Percentiles rank a stretch among this genome's conserved stretches.
phyloP scores from a whole-genome alignment of 805 yeast species.

The Myxozyma melibiosi region DNA sequence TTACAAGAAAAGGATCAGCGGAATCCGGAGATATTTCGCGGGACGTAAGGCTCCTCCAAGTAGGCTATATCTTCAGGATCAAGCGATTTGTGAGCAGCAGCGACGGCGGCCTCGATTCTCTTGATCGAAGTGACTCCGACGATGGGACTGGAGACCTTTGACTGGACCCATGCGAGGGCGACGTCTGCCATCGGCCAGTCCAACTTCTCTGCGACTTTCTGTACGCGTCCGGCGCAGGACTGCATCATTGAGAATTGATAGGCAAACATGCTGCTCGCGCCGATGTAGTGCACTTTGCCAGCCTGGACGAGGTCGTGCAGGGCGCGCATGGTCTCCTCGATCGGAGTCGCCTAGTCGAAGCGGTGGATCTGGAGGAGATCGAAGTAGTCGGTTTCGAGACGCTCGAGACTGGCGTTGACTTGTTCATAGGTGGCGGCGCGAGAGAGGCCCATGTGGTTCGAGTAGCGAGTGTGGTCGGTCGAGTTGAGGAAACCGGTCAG shows the following conservation, averaged over 20 bases:
- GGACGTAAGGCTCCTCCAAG: conserved; percentile 40
- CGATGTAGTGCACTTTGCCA: conserved; percentile 57
- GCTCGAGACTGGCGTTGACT: conserved; percentile 44
- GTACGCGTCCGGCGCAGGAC: conserved; percentile 59
- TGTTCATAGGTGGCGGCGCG: conserved; percentile 53
- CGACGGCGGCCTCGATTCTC: conserved; percentile 56
- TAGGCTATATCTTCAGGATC: conserved; percentile 40
- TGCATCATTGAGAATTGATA: conserved; percentile 56
- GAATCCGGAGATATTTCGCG: conserved; percentile 31
- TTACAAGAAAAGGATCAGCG: no score
- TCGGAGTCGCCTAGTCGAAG: conserved; percentile 51
- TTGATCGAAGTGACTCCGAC: conserved; percentile 54
- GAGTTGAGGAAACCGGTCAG: not conserved
- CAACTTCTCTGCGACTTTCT: conserved; percentile 52
- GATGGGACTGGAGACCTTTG: conserved; percentile 57
- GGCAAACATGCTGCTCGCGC: conserved; percentile 64
- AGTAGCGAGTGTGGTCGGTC: not conserved
- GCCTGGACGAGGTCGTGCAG: conserved; percentile 53
- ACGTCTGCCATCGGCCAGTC: conserved; percentile 55
- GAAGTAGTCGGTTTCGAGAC: conserved; percentile 51
- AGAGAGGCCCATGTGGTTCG: conserved; percentile 39
- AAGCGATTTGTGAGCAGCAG: conserved; percentile 47
- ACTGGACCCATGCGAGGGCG: conserved; percentile 55
- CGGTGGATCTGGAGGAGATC: conserved; percentile 62
- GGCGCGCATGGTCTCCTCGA: conserved; percentile 58